Evolutionary conservation across 805 yeast species (phyloP).

Genomic region (Ogataea saltuana): DNA sequence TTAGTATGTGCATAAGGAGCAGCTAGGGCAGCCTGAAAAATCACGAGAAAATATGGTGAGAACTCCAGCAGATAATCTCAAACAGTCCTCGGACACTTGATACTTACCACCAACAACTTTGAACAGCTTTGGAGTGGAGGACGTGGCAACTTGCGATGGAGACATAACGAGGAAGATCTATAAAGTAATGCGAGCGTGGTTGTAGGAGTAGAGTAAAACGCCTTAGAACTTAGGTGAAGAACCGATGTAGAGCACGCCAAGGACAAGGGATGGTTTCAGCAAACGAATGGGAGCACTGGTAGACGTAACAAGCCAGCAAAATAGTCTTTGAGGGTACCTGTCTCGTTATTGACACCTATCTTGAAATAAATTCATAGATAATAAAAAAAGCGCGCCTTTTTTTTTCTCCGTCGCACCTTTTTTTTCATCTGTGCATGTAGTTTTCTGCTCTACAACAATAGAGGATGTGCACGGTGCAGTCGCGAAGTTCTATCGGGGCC

Average conservation of each 20-base stretch:
- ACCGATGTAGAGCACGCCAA: too few species aligned
- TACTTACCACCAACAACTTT: slow-evolving; percentile 38
- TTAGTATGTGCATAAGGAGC: too few species aligned
- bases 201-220: too few species aligned
- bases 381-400: too few species aligned
- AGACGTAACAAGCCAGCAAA: slow-evolving; percentile 1
- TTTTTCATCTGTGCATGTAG: neutral
- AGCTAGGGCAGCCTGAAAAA: too few species aligned
- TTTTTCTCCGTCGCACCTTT: slow-evolving; percentile 1
- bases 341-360: slow-evolving; percentile 6
- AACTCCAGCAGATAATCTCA: too few species aligned
- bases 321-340: neutral
- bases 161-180: slow-evolving; percentile 1
- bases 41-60: too few species aligned
- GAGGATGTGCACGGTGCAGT: too few species aligned
- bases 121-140: slow-evolving; percentile 24
- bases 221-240: too few species aligned
- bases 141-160: slow-evolving; percentile 3
- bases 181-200: neutral
- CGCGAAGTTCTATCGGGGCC: too few species aligned
- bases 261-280: too few species aligned
- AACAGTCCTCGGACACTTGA: neutral
- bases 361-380: slow-evolving; percentile 1
- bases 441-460: neutral
- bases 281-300: neutral